phyloP scores from a whole-genome alignment of 495 filamentous ascomycete species.

The Polyplosphaeria fusca region DNA sequence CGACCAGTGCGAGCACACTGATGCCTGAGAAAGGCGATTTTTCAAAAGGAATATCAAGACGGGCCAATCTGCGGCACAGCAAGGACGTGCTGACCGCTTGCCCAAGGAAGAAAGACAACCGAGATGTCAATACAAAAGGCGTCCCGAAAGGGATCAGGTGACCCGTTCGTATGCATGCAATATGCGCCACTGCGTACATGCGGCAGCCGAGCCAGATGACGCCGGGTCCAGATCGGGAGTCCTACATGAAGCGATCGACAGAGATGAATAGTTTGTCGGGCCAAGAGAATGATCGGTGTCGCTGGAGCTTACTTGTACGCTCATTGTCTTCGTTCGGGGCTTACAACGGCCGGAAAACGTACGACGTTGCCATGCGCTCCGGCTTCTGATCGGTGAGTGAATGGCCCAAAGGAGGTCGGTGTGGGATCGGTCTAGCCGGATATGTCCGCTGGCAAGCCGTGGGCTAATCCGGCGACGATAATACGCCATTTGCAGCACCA shows the following conservation, averaged over 20 bases:
- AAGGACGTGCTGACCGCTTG: neutral
- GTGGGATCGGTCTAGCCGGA: too few species aligned
- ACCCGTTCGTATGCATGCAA: neutral
- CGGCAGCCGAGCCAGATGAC: neutral
- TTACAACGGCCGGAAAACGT: neutral
- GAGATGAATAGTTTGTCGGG: neutral
- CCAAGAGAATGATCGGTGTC: neutral
- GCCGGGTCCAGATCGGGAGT: neutral
- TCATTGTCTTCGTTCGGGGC: neutral
- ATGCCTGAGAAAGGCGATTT: neutral
- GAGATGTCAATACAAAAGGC: neutral
- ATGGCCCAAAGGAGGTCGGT: too few species aligned
- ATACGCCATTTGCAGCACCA: slow-evolving; percentile 33
- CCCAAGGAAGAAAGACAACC: neutral
- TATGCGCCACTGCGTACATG: neutral
- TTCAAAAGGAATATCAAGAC: neutral
- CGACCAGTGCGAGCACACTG: too few species aligned
- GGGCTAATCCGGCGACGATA: slow-evolving; percentile 26
- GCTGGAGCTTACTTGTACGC: neutral
- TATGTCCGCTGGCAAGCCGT: too few species aligned
- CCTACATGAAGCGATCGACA: neutral
- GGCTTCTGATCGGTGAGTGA: neutral
- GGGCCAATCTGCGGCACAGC: neutral
- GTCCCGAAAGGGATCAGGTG: neutral
- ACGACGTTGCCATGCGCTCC: neutral